phyloP scores from a whole-genome alignment of 164 flowering plant genomes.

The Pachysandra terminalis region DNA sequence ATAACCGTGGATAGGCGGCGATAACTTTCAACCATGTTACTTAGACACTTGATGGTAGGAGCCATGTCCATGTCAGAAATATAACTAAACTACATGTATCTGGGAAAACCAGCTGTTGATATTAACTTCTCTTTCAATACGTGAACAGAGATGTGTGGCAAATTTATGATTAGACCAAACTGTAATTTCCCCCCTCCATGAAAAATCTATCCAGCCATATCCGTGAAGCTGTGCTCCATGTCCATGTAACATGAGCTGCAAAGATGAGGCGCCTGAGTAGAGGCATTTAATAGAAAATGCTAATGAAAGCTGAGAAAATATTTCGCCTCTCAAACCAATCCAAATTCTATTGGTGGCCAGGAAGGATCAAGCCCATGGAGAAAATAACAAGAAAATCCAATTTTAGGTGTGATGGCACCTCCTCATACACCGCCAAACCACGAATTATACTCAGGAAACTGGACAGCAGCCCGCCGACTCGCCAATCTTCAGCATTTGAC shows the following conservation, averaged over 20 bases:
- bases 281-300: slow-evolving; percentile 11
- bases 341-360: slow-evolving; percentile 9
- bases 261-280: slow-evolving; percentile 11
- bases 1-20: slow-evolving; percentile 70
- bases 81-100: slow-evolving; percentile 13
- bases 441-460: slow-evolving; percentile 51
- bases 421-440: slow-evolving; percentile 57
- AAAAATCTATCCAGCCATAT: slow-evolving; percentile 11
- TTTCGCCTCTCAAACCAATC: slow-evolving; percentile 22
- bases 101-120: slow-evolving; percentile 3
- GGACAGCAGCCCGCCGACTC: slow-evolving; percentile 97
- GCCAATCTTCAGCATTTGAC: slow-evolving; percentile 34
- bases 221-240: slow-evolving; percentile 22
- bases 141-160: slow-evolving; percentile 1
- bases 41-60: slow-evolving; percentile 38
- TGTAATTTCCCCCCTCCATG: not conserved
- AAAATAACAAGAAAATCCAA: slow-evolving; percentile 5
- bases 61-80: slow-evolving; percentile 23
- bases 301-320: slow-evolving; percentile 14
- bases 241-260: slow-evolving; percentile 45
- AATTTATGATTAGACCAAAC: not conserved
- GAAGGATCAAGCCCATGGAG: slow-evolving; percentile 16
- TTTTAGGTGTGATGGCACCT: slow-evolving; percentile 12
- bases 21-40: slow-evolving; percentile 38
- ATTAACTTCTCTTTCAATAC: slow-evolving; percentile 1